Conservation (phyloP, 345 rosid species). For the Sisymbrium altissimum region DNA sequence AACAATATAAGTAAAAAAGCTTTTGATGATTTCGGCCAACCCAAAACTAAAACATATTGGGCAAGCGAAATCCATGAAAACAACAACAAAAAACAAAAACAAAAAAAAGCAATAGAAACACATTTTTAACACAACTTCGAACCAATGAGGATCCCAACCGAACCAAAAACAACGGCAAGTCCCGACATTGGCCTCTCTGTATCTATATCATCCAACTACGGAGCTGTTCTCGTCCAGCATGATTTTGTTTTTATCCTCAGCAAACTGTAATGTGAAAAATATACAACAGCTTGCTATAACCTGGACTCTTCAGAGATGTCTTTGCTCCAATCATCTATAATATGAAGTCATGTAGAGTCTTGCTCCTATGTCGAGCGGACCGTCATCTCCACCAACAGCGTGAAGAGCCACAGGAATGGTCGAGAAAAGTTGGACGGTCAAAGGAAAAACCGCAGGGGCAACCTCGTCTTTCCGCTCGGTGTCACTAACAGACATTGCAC, state of each 20-base stretch:
- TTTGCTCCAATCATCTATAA: slow-evolving; percentile 39
- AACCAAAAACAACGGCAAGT: slow-evolving; percentile 31
- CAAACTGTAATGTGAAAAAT: slow-evolving; percentile 19
- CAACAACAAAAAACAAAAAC: background rate
- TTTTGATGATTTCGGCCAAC: slow-evolving; percentile 2
- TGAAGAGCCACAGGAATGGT: slow-evolving; percentile 78
- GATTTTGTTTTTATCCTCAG: background rate
- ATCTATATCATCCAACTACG: slow-evolving; percentile 16
- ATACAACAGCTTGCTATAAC: slow-evolving; percentile 15
- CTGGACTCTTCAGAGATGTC: slow-evolving; percentile 10
- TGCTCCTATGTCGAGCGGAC: slow-evolving; percentile 69
- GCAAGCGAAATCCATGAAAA: slow-evolving; percentile 8
- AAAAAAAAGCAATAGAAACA: slow-evolving; percentile 1
- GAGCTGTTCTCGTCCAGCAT: background rate
- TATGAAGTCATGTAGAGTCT: slow-evolving; percentile 77
- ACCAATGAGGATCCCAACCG: slow-evolving; percentile 26
- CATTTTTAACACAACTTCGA: slow-evolving; percentile 18
- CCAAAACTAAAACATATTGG: slow-evolving; percentile 34
- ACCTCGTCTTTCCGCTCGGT: slow-evolving; percentile 25
- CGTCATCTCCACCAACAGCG: slow-evolving; percentile 79
- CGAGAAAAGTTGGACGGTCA: slow-evolving; percentile 61
- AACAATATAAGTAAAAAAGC: background rate
- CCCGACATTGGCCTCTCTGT: slow-evolving; percentile 5
- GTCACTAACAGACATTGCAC: slow-evolving; percentile 23
- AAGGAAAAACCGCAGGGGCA: slow-evolving; percentile 61